These are phyloP conservation scores for Nematocida ausubeli DNA, from an alignment of 371 early-diverging fungal species.

Conservation along the genomic window DNA sequence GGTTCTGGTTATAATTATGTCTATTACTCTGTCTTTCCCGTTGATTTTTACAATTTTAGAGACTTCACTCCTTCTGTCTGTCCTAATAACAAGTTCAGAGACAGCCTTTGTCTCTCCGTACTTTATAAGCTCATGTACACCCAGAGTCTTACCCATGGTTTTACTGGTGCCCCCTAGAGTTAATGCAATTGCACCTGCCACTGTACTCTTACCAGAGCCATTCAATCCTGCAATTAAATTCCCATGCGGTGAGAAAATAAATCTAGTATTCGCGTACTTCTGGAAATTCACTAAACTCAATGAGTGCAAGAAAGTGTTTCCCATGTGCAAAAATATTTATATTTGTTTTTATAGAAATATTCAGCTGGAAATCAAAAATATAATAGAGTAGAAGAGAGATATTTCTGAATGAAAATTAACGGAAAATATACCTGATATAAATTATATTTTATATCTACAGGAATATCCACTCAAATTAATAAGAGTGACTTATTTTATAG, in stretches of 20 bases:
- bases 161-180: slow-evolving; percentile 82
- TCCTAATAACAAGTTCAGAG: slow-evolving; percentile 50
- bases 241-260: slow-evolving; percentile 62
- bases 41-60: slow-evolving; percentile 21
- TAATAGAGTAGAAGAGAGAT: too few species aligned
- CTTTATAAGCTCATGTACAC: slow-evolving; percentile 63
- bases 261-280: slow-evolving; percentile 60
- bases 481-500: too few species aligned
- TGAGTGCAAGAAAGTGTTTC: slow-evolving; percentile 47
- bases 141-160: slow-evolving; percentile 68
- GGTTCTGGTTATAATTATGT: slow-evolving; percentile 38
- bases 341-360: too few species aligned
- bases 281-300: slow-evolving; percentile 65
- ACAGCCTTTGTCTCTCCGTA: slow-evolving; percentile 57
- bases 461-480: too few species aligned
- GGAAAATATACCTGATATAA: too few species aligned
- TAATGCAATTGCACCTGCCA: slow-evolving; percentile 89
- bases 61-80: background rate
- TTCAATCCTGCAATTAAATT: slow-evolving; percentile 69
- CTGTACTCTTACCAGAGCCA: slow-evolving; percentile 93
- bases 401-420: too few species aligned
- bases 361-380: too few species aligned
- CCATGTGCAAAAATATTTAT: background rate
- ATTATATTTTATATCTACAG: too few species aligned
- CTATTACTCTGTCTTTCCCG: slow-evolving; percentile 20